Evolutionary conservation across 768 basidiomycete species (phyloP), one percentile per base, ranked within the genome.

Genomic region (Coprinellus aureogranulatus): DNA sequence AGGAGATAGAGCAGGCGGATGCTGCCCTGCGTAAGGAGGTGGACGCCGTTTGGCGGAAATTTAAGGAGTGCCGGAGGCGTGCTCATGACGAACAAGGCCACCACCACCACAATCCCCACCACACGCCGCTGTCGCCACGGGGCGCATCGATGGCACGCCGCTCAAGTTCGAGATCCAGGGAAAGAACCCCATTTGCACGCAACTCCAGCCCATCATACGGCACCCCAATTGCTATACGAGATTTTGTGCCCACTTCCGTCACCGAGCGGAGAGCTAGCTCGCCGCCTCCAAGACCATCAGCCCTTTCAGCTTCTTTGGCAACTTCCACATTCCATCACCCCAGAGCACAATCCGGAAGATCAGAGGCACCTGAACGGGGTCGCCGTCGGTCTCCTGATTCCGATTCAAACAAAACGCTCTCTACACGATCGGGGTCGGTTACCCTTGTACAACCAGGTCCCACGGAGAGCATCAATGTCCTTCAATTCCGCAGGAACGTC

Each of bases 241-340:
- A 78, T 62, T 90, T 90, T 65, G 70, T 81, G 23, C 88, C 89
- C 31, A 73, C 56, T 59, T 75, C 58, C 63, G 69, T 78, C 57
- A 73, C 79, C 44, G 66, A 71, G 34, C 65, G 71, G 61, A 68
- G 74, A 51, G 63, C 73, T n/a, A 65, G 65, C 2, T 65, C 78
- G 31, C 66, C 80, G 4, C 68, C 75, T 26, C 73, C 77, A 28
- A 74, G 76, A 50, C 59, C 78, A 30, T 91, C 89, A 53, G 82
- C 85, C 4, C 80, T 91, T 42, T 90, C 89, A 20, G 82, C 82
- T n/a, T 89, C 89, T 31, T 74, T 90, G 44, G 83, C 78, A 5
- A 81, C 80, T 22, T 78, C 86, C 20, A 72, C 73, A 16, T 83
- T 89, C 62, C 79, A 87, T 58, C 75, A 83, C 62, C 80, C 82